A percentile compares a stretch with the other conserved stretches of the same genome.
Conservation (phyloP, 2,329 filamentous ascomycete species). For the Aspergillus persii region DNA sequence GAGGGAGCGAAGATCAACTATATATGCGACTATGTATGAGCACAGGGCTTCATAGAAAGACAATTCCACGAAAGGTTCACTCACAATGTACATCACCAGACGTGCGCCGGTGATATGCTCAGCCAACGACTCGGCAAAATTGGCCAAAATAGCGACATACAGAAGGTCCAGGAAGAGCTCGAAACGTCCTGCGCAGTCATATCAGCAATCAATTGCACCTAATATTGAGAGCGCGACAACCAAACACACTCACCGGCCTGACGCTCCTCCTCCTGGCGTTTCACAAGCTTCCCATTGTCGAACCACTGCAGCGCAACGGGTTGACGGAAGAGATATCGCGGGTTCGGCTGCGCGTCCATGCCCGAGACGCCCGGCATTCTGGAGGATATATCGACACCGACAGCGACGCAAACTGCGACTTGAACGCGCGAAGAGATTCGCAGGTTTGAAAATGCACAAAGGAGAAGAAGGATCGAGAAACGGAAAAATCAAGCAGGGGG, state of each 20-base stretch:
- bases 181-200: slow-evolving; percentile 37
- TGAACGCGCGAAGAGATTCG: neutral
- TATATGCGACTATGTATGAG: neutral
- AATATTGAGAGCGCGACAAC: too few species aligned
- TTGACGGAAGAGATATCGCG: slow-evolving; percentile 30
- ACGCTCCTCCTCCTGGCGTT: slow-evolving; percentile 45
- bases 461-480: neutral
- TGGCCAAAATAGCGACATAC: slow-evolving; percentile 52
- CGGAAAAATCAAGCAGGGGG: neutral
- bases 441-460: neutral
- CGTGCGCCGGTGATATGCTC: slow-evolving; percentile 46
- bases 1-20: slow-evolving; percentile 48
- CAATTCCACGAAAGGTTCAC: neutral
- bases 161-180: slow-evolving; percentile 52
- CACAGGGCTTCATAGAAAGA: too few species aligned
- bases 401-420: neutral
- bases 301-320: slow-evolving; percentile 47
- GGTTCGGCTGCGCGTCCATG: slow-evolving; percentile 12
- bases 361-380: neutral
- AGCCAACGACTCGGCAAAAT: slow-evolving; percentile 50
- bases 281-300: slow-evolving; percentile 42
- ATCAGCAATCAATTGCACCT: neutral
- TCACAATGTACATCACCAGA: slow-evolving; percentile 47
- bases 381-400: neutral
- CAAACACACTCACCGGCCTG: slow-evolving; percentile 19